These are phyloP conservation scores for Backusella macrospora DNA, from an alignment of 192 early-diverging fungal species.

Conservation along the genomic window DNA sequence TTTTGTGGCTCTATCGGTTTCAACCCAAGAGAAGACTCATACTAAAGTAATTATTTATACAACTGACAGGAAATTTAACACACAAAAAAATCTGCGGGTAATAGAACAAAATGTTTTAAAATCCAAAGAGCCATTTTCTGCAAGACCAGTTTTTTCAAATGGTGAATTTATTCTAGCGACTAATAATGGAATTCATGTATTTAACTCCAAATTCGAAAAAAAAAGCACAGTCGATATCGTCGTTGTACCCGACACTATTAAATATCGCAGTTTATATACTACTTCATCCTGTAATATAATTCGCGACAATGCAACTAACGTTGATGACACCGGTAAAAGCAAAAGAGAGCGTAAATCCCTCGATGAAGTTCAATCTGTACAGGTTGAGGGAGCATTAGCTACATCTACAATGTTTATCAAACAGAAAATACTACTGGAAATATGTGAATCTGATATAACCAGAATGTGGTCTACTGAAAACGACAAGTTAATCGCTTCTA, in stretches of 20 bases:
- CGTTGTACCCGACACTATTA: no score
- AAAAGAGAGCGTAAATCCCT: no score
- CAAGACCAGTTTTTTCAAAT: not conserved
- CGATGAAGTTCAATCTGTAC: no score
- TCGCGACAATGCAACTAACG: no score
- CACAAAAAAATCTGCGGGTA: not conserved
- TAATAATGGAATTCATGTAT: not conserved
- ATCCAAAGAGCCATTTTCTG: not conserved
- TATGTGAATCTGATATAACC: not conserved
- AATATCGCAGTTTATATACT: not conserved
- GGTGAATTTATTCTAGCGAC: not conserved
- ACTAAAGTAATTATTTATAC: not conserved
- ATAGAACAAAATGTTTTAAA: not conserved
- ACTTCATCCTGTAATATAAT: not conserved
- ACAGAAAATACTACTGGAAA: not conserved
- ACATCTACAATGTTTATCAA: not conserved
- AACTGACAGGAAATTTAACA: accelerated
- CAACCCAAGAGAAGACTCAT: not conserved
- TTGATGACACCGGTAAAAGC: no score
- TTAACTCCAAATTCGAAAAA: not conserved
- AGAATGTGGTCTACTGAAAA: not conserved
- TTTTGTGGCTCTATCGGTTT: not conserved
- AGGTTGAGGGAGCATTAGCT: not conserved
- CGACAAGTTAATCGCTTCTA: not conserved
- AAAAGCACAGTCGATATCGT: not conserved